Base-by-base conservation (phyloP, 305 asterid genomes). In the Fraxinus angustifolia region DNA sequence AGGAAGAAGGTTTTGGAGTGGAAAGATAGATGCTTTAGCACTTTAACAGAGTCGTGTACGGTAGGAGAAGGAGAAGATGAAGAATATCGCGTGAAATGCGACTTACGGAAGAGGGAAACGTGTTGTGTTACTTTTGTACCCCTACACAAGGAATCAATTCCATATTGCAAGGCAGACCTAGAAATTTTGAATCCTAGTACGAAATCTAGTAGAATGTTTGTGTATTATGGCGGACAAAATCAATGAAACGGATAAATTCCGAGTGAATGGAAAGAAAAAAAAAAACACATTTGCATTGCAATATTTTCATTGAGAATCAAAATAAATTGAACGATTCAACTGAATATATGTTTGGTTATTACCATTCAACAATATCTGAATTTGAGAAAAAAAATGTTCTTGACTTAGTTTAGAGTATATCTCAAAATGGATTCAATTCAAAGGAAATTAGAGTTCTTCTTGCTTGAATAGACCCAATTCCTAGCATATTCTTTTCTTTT, bases 31-130 rank as follows among this genome's bases (percentile, higher is more conserved):
- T 4, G 42, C 60, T 31, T 14, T 70, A 70, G 42, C 40, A 70
- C 38, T 73, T 50, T 68, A 28, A 31, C 50, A 42, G 21, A 11
- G 14, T 34, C 76, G 56, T 2, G 14, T 50, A 74, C 42, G 73
- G 10, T 11, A 82, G 34, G 60, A 48, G 60, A 34, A 80, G 81
- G n/a, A 16, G 82, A 31, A 31, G 34, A 31, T 0, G 34, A 80
- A 67, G 89, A 82, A 84, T 84, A 33, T 16, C 87, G 89, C 87
- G 83, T 77, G 82, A 75, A 42, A 30, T 28, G 19, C 21, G 77
- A 83, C 48, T 81, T 89, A 81, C 84, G 87, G 7, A 86, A 86
- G 56, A 76, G 42, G 82, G 90, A 80, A 77, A 83, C 89, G 86
- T 87, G 85, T 14, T 82, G 68, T 45, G 71, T 78, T 82, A 68